Evolutionary conservation across 2,329 filamentous ascomycete genomes (phyloP).

Genomic region (Thelonectria olida): DNA sequence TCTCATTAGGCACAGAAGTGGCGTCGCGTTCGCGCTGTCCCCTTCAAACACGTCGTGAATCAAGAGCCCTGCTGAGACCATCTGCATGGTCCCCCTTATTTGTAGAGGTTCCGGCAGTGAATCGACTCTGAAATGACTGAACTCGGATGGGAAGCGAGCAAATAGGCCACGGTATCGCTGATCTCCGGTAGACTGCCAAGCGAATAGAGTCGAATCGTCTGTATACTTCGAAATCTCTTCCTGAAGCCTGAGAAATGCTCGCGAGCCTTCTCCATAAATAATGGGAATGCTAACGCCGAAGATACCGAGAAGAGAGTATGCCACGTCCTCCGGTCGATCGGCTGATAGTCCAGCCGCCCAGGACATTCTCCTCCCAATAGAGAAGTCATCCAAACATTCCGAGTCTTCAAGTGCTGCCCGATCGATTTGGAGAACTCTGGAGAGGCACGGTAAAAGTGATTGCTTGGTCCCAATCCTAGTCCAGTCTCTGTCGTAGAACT

Average conservation of each 20-base stretch:
- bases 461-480: neutral
- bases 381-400: neutral
- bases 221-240: slow-evolving; percentile 23
- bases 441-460: neutral
- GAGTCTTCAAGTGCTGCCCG: neutral
- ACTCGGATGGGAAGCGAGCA: neutral
- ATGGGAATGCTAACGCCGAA: slow-evolving; percentile 42
- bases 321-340: slow-evolving; percentile 35
- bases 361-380: neutral
- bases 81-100: neutral
- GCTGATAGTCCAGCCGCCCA: slow-evolving; percentile 6
- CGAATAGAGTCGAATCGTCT: slow-evolving; percentile 12
- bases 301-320: slow-evolving; percentile 43
- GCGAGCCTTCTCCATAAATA: slow-evolving; percentile 38
- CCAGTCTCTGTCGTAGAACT: neutral
- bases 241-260: slow-evolving; percentile 38
- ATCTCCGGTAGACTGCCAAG: neutral
- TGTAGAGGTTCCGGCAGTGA: neutral
- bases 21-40: neutral
- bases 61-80: neutral
- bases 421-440: neutral
- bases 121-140: neutral
- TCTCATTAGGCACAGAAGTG: neutral
- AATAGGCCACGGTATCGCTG: slow-evolving; percentile 1
- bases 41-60: neutral